These are phyloP conservation scores for Pisolithus albus DNA, from an alignment of 768 basidiomycete species.

Conservation along the genomic window DNA sequence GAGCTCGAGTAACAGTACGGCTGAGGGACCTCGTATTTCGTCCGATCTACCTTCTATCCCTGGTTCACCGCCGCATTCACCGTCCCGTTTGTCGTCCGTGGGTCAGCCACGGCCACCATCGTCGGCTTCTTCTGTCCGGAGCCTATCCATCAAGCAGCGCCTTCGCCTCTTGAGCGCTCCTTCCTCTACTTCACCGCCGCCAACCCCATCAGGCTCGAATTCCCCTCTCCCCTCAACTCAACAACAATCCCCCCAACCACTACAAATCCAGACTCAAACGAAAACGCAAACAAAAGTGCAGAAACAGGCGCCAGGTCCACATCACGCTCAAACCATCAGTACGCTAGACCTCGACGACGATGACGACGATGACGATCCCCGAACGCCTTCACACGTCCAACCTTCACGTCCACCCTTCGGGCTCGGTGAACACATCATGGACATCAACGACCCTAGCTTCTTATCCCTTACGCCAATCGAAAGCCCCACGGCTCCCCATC, in stretches of 20 bases:
- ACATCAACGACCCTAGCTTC: conserved; percentile 52
- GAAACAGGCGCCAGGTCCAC: neutral
- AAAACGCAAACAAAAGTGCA: neutral
- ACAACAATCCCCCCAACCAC: neutral
- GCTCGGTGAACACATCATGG: conserved; percentile 29
- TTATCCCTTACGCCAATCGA: conserved; percentile 39
- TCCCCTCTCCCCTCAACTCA: no score
- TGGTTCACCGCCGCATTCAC: conserved; percentile 37
- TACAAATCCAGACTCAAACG: neutral
- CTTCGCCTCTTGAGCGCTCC: conserved; percentile 42
- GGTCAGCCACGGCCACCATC: conserved; percentile 18
- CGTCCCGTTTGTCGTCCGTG: conserved; percentile 29
- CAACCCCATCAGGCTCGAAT: conserved; percentile 3
- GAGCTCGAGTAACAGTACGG: conserved; percentile 33
- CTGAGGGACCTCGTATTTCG: conserved; percentile 4
- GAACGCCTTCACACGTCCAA: conserved; percentile 11
- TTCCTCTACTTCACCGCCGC: conserved; percentile 18
- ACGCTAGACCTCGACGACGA: neutral
- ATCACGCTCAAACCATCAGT: neutral
- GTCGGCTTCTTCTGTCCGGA: conserved; percentile 13
- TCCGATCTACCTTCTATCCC: conserved; percentile 37
- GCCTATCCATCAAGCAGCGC: conserved; percentile 52
- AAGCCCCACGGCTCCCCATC: conserved; percentile 14
- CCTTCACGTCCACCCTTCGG: conserved; percentile 23
- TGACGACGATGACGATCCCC: conserved; percentile 16